Conservation (phyloP, 2,329 filamentous ascomycete species). For the Aspergillus arachidicola region DNA sequence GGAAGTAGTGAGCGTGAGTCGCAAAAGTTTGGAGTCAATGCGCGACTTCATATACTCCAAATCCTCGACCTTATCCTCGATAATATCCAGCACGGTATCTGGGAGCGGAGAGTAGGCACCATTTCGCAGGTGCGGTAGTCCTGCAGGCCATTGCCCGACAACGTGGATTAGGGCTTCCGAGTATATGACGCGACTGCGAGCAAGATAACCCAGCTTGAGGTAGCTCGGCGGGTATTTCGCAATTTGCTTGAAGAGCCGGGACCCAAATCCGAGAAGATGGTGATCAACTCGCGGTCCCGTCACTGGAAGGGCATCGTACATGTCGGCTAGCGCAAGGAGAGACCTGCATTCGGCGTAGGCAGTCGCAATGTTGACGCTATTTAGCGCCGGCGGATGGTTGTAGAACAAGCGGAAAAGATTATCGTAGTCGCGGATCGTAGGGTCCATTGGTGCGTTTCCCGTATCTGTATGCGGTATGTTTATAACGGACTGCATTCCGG, state of each 20-base stretch:
- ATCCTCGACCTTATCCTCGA: constrained; percentile 94
- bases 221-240: constrained; percentile 95
- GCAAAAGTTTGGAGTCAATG: constrained; percentile 79
- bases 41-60: constrained; percentile 79
- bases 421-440: constrained; percentile 87
- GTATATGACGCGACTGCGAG: constrained; percentile 80
- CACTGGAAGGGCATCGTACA: constrained; percentile 87
- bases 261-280: constrained; percentile 89
- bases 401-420: constrained; percentile 96
- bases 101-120: constrained; percentile 62
- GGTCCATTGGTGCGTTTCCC: constrained; percentile 64
- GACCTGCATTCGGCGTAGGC: constrained; percentile 95
- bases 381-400: constrained; percentile 81
- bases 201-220: constrained; percentile 83
- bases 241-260: constrained; percentile 90
- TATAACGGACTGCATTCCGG: constrained; percentile 56
- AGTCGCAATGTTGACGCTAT: constrained; percentile 84
- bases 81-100: constrained; percentile 77
- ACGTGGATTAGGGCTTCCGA: constrained; percentile 90
- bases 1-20: constrained; percentile 75
- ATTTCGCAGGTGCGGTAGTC: constrained; percentile 72
- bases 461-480: constrained; percentile 54
- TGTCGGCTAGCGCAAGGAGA: constrained; percentile 83
- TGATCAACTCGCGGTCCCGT: constrained; percentile 90
- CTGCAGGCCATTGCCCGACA: constrained; percentile 88